Evolutionary conservation across 768 basidiomycete species (phyloP).

Genomic region (Terana coerulea): DNA sequence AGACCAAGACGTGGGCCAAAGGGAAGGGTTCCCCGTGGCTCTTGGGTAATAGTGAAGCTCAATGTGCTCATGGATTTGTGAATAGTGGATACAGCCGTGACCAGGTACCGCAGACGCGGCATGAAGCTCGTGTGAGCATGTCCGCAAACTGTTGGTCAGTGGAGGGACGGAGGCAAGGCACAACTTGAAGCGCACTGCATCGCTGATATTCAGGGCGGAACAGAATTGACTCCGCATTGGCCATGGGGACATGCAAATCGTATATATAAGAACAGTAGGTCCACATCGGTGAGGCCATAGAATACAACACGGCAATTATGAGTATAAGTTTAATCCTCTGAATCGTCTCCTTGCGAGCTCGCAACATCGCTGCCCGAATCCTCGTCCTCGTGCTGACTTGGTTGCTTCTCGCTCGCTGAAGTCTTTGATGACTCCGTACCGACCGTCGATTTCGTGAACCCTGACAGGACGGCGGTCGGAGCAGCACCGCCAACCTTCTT

Average conservation of each 20-base stretch:
- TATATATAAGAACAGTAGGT: no score
- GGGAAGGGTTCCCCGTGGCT: neutral
- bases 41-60: neutral
- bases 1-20: slow-evolving; percentile 22
- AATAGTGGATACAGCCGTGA: neutral
- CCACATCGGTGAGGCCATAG: neutral
- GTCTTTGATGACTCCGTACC: no score
- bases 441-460: slow-evolving; percentile 41
- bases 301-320: slow-evolving; percentile 1
- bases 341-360: slow-evolving; percentile 46
- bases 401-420: neutral
- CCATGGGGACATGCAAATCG: no score
- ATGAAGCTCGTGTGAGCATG: slow-evolving; percentile 3
- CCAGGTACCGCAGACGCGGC: neutral
- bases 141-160: neutral
- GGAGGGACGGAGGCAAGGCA: no score
- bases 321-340: slow-evolving; percentile 5
- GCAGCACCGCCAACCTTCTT: slow-evolving; percentile 32
- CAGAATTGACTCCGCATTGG: no score
- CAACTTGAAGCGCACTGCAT: no score
- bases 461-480: slow-evolving; percentile 35
- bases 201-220: no score
- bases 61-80: neutral
- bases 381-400: slow-evolving; percentile 25
- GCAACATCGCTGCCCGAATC: slow-evolving; percentile 48